Conservation (phyloP, 1,139 yeast species). For the Pichia sp. region DNA sequence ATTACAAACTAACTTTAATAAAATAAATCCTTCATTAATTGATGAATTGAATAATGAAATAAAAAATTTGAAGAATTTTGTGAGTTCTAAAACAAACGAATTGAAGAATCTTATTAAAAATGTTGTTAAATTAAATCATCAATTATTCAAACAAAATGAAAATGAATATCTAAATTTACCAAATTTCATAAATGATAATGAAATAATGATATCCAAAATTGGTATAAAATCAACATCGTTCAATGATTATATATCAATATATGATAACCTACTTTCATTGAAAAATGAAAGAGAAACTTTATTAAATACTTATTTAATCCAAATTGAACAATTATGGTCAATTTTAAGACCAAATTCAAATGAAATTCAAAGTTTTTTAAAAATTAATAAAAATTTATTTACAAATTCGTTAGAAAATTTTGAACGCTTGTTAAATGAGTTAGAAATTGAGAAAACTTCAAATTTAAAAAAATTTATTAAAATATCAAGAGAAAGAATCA, state of each 20-base stretch:
- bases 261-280: constrained; percentile 11
- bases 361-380: constrained; percentile 22
- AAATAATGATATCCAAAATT: constrained; percentile 13
- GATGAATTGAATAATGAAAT: constrained; percentile 19
- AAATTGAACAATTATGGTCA: constrained; percentile 24
- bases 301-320: constrained; percentile 13
- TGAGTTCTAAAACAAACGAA: constrained; percentile 10
- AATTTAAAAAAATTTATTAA: constrained; percentile 62
- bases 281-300: constrained; percentile 18
- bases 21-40: constrained; percentile 21
- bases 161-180: constrained; percentile 9
- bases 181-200: constrained; percentile 5
- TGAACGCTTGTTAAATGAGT: constrained; percentile 49
- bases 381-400: constrained; percentile 22
- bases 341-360: constrained; percentile 25
- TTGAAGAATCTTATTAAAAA: constrained; percentile 14
- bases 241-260: constrained; percentile 10
- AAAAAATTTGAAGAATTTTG: constrained; percentile 7
- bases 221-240: constrained; percentile 17
- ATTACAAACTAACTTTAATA: constrained; percentile 23
- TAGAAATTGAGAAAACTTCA: constrained; percentile 54
- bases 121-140: constrained; percentile 9
- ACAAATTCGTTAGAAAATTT: constrained; percentile 28
- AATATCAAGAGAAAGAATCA: constrained; percentile 54
- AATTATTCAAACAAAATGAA: constrained; percentile 11